Evolutionary conservation across 768 basidiomycete species (phyloP), one percentile per base, ranked within the genome.

Genomic region (Auriscalpium vulgare): DNA sequence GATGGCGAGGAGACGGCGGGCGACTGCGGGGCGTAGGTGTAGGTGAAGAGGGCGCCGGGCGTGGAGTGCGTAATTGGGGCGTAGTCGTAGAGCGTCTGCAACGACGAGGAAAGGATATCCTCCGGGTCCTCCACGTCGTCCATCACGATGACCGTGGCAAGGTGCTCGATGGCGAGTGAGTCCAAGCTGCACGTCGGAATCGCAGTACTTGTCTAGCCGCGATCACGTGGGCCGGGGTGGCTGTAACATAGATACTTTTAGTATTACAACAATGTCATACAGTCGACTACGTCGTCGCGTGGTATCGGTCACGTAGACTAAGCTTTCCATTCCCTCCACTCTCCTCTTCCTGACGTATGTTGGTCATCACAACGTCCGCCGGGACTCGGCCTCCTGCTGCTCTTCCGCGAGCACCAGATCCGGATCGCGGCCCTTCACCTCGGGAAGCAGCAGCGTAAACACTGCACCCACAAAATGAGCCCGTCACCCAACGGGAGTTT

Each of bases 21-120:
- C 10, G 37, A 40, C 16, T 14, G n/a, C 10, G 40, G 45, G 10
- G 44, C 47, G 45, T 64, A 56, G 8, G 66, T 63, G 66, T 86
- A 83, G 11, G 70, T 74, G 68, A 81, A 84, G 17, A 72, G 54
- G 21, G 78, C 72, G 9, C 82, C 83, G 9, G 82, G 68, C 4
- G 80, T 78, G 5, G 82, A 79, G 43, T 82, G 71, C 0, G 82
- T 78, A 61, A 89, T 77, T 3, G 85, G 85, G 17, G 72, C 69
- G 62, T 82, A 75, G 52, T 77, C 81, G 57, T 87, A 91, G 14
- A 91, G 74, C 0, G 70, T 74, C 60, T 81, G 73, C 34, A 90
- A 73, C 8, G 87, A 83, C 51, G 77, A 75, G 19, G 76, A 81
- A n/a, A 91, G 72, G 37, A 90, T 77, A 44, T 90, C 88, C 65